A percentile compares a stretch with the other conserved stretches of the same genome.
These are phyloP conservation scores for Lupinus albus DNA, from an alignment of 306 rosid species.

Conservation along the genomic window DNA sequence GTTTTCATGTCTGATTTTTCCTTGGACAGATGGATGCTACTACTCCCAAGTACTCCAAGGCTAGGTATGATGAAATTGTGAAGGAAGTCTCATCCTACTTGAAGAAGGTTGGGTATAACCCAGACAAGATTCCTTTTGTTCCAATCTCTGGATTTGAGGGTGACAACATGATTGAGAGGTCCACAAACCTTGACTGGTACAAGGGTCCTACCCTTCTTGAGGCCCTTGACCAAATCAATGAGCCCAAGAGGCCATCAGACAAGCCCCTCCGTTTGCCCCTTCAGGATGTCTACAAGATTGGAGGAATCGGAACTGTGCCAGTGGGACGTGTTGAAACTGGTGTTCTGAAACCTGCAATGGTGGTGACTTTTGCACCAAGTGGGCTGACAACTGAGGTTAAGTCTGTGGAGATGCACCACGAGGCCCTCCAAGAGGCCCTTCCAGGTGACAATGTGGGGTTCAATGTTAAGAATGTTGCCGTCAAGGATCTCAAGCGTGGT, in stretches of 20 bases:
- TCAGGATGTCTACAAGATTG: constrained; percentile 77
- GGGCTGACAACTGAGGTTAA: constrained; percentile 65
- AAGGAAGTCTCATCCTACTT: constrained; percentile 68
- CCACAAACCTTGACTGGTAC: constrained; percentile 70
- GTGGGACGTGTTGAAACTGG: constrained; percentile 70
- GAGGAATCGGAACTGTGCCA: constrained; percentile 70
- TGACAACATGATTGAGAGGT: constrained; percentile 67
- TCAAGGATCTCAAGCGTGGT: constrained; percentile 73
- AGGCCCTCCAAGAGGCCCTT: constrained; percentile 59
- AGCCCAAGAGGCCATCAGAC: constrained; percentile 67
- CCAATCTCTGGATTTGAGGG: constrained; percentile 73
- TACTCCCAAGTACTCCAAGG: constrained; percentile 60
- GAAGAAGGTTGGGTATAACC: constrained; percentile 71
- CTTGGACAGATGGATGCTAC: constrained; percentile 64
- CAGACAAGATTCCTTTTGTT: constrained; percentile 61
- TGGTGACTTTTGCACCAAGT: constrained; percentile 58
- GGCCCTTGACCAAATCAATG: constrained; percentile 54
- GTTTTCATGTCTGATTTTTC: not conserved
- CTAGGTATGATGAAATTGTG: constrained; percentile 65
- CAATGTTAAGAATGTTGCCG: constrained; percentile 69
- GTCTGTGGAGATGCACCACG: constrained; percentile 72
- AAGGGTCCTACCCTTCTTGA: constrained; percentile 73
- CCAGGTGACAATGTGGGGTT: constrained; percentile 72
- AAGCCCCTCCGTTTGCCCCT: constrained; percentile 69
- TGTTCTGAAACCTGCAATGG: constrained; percentile 56